Conservation (phyloP, 305 asterid genomes). For the Solanum aculeatissimum region DNA sequence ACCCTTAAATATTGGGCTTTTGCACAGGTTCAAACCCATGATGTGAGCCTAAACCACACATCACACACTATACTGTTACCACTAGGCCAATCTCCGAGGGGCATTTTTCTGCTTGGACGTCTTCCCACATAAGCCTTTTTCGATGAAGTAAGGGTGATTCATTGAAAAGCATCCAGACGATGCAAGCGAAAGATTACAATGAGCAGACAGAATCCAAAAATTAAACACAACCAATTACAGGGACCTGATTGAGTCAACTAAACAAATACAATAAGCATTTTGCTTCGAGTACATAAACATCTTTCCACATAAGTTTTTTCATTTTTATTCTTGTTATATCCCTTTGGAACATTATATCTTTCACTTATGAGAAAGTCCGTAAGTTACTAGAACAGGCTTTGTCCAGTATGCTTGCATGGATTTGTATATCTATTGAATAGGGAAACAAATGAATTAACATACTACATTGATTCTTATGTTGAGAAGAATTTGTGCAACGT, state of each 20-base stretch:
- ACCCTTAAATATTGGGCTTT: background rate
- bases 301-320: background rate
- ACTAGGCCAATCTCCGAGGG: background rate
- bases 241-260: background rate
- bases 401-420: background rate
- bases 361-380: background rate
- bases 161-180: background rate
- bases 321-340: background rate
- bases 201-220: background rate
- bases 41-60: background rate
- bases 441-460: background rate
- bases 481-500: background rate
- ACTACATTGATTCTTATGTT: background rate
- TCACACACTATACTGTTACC: background rate
- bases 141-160: background rate
- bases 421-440: background rate
- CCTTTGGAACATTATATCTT: background rate
- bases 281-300: background rate
- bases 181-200: background rate
- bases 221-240: background rate
- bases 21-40: background rate
- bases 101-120: background rate
- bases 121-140: background rate
- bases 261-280: background rate
- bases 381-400: background rate